Conservation (phyloP, 768 basidiomycete genomes). For the Hemileccinum rubropunctum region DNA sequence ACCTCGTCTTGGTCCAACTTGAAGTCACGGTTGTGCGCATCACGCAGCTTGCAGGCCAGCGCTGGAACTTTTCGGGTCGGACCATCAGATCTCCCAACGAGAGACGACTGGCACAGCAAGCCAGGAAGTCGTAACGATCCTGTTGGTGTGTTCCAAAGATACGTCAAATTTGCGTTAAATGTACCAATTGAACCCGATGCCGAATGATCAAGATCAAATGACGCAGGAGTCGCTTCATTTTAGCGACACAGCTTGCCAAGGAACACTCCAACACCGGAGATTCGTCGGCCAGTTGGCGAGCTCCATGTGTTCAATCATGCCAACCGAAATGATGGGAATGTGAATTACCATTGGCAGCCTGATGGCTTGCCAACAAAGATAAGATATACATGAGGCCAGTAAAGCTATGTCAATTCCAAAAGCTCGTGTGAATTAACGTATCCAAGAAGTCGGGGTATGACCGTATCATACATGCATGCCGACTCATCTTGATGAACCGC, state of each 20-base stretch:
- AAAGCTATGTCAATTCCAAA: neutral
- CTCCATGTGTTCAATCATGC: neutral
- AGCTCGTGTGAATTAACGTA: constrained; percentile 1
- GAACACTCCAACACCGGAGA: constrained; percentile 3
- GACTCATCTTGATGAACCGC: too few species aligned
- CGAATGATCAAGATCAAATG: neutral
- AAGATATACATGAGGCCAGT: constrained; percentile 11
- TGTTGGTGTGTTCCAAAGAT: neutral
- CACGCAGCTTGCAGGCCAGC: neutral
- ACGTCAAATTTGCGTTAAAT: too few species aligned
- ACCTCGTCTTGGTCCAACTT: too few species aligned
- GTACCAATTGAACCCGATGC: neutral
- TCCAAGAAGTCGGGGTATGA: neutral
- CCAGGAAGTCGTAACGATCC: constrained; percentile 2
- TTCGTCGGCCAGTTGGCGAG: constrained; percentile 1
- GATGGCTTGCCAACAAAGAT: constrained; percentile 1
- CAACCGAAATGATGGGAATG: constrained; percentile 4
- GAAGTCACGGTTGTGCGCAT: neutral
- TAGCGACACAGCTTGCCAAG: constrained; percentile 23
- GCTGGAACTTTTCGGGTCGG: neutral
- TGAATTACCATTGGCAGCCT: neutral
- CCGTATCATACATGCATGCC: too few species aligned
- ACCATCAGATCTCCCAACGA: neutral
- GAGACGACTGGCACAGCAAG: constrained; percentile 10
- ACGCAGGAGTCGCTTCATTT: neutral